Evolutionary conservation across 352 stramenopile species (phyloP), one percentile per base, ranked within the genome.

Genomic region (Phytophthora citrophthora): DNA sequence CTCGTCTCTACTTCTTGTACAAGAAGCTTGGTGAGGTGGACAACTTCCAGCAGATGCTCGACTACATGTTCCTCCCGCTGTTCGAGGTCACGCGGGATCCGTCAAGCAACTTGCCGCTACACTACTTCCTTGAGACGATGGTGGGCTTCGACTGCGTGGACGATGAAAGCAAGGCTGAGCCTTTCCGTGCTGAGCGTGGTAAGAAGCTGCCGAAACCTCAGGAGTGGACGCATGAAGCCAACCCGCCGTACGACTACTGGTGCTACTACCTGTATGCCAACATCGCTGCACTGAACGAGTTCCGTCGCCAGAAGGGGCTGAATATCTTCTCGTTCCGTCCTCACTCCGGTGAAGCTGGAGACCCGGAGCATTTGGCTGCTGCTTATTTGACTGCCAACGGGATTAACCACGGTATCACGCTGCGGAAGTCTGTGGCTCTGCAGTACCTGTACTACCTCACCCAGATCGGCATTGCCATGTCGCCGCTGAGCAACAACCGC

Each of bases 361-460:
- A 99, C 60, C 83, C 96, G 2, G 97, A 99, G 66, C 97, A 99
- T 73, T 86, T 99, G 49, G 96, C 90, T 0, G 88, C 91, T 11
- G 77, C 86, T 20, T 98, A 93, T 69, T 66, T 98, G 23, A 91
- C 88, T 40, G 84, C 94, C 7, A 95, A 98, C 49, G 85, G 86
- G 52, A 99, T 99, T 75, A 99, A 99, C 83, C 98, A 99, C 75
- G 98, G 98, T 23, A 99, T 99, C 76, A 97, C 98, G 47, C 82
- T 99, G 31, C 91, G 97, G 53, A 98, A 99, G 74, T 94, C 96
- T 44, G 93, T 98, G 29, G 89, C 79, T 32, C 79, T 99, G 41
- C 97, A 99, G 75, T 99, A 99, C 71, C 74, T 99, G 39, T 99
- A 99, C 82, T 99, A 99, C 81, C 86, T 99, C 11, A 95, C 95